A percentile compares a stretch with the other conserved stretches of the same genome.
These are phyloP conservation scores for Brasenia schreberi DNA, from an alignment of 164 flowering plant genomes.

Conservation along the genomic window DNA sequence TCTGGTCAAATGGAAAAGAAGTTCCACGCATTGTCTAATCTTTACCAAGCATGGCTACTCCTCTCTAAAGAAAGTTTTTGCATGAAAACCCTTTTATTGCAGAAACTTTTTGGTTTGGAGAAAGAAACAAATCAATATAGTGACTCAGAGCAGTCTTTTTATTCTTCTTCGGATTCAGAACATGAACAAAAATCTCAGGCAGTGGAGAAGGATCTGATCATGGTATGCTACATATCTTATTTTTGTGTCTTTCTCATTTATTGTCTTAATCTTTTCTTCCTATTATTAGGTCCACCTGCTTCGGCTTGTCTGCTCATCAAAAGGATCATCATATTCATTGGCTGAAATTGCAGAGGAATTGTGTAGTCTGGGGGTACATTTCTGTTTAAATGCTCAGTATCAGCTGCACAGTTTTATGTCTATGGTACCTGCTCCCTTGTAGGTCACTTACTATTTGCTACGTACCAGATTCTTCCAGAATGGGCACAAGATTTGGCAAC, in stretches of 20 bases:
- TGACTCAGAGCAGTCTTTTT: constrained; percentile 19
- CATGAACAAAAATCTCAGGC: constrained; percentile 29
- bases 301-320: constrained; percentile 84
- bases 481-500: constrained; percentile 44
- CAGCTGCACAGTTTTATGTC: too few species aligned
- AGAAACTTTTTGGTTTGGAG: constrained; percentile 24
- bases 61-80: too few species aligned
- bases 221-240: constrained; percentile 44
- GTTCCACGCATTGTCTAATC: too few species aligned
- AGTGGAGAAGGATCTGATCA: constrained; percentile 47
- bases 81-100: too few species aligned
- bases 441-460: constrained; percentile 7
- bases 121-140: constrained; percentile 11
- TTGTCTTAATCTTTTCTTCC: neutral
- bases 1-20: too few species aligned
- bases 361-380: constrained; percentile 57
- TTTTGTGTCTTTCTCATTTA: neutral
- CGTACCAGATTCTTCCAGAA: constrained; percentile 64
- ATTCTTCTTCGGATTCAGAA: constrained; percentile 26
- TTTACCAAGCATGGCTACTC: too few species aligned
- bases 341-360: constrained; percentile 64
- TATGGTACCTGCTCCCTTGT: neutral
- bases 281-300: constrained; percentile 72
- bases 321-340: constrained; percentile 52
- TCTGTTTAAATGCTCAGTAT: too few species aligned